Conservation (phyloP, 2,329 filamentous ascomycete genomes). For the Epichloe hybrida region DNA sequence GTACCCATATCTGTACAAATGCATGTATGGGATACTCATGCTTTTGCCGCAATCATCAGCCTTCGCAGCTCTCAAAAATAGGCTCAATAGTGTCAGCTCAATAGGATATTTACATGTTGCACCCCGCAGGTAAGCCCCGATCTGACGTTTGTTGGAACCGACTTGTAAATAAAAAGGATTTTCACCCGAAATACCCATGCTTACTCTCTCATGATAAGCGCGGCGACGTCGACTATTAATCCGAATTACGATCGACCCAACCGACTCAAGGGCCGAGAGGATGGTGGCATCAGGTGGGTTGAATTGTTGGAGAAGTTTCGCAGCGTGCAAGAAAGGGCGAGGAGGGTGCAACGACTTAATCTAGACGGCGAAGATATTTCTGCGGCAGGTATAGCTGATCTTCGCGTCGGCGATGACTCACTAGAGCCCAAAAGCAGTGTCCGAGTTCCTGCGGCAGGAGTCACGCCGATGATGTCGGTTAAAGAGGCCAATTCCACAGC, state of each 20-base stretch:
- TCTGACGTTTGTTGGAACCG: neutral
- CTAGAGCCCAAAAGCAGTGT: constrained; percentile 30
- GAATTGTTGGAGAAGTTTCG: constrained; percentile 94
- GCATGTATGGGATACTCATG: constrained; percentile 93
- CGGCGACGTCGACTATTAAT: constrained; percentile 32
- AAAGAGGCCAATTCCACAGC: constrained; percentile 34
- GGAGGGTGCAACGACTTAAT: constrained; percentile 51
- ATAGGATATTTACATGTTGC: constrained; percentile 88
- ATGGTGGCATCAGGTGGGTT: constrained; percentile 75
- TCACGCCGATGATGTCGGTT: constrained; percentile 28
- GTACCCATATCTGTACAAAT: constrained; percentile 92
- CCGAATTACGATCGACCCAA: constrained; percentile 60
- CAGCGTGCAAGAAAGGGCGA: constrained; percentile 73
- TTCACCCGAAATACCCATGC: neutral
- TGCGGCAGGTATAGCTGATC: constrained; percentile 29
- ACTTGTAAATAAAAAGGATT: neutral
- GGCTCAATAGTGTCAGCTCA: constrained; percentile 90
- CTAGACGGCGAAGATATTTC: constrained; percentile 36
- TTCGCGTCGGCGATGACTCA: constrained; percentile 27
- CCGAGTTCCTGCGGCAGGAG: constrained; percentile 16
- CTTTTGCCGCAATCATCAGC: constrained; percentile 95
- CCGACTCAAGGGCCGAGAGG: constrained; percentile 68
- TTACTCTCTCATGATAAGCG: constrained; percentile 17
- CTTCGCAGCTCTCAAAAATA: constrained; percentile 91
- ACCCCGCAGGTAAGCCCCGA: constrained; percentile 54